A percentile compares a stretch with the other conserved stretches of the same genome.
phyloP scores from a whole-genome alignment of 495 filamentous ascomycete species.

The Hypoxylon perforatum region DNA sequence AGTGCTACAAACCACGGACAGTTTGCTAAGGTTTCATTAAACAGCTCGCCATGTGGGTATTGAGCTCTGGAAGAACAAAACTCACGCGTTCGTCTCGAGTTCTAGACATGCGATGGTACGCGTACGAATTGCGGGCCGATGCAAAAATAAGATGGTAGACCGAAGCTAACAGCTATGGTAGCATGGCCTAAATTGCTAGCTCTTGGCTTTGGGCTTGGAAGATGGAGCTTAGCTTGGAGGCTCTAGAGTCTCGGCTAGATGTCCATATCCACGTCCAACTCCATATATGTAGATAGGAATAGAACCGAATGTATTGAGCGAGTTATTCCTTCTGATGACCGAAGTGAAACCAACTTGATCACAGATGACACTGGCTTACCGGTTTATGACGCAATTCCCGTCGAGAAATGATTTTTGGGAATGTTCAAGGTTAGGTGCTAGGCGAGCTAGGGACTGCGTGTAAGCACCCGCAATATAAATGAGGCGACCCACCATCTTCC shows the following conservation, averaged over 20 bases:
- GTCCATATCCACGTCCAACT: background rate
- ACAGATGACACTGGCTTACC: conserved; percentile 7
- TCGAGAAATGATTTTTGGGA: conserved; percentile 14
- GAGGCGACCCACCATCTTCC: conserved; percentile 27
- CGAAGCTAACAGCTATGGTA: conserved; percentile 36
- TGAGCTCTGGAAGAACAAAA: background rate
- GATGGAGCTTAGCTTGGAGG: too few relatives aligned
- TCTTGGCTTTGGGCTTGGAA: conserved; percentile 35
- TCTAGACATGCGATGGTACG: conserved; percentile 24
- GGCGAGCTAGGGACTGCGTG: conserved; percentile 25
- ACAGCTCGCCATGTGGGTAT: too few relatives aligned
- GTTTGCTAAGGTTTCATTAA: too few relatives aligned
- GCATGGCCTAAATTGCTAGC: conserved; percentile 21
- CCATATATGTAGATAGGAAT: background rate
- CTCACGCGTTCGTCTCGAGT: conserved; percentile 15
- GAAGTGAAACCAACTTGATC: background rate
- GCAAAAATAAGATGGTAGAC: conserved; percentile 32
- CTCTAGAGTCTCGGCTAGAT: background rate
- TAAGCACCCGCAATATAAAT: conserved; percentile 35
- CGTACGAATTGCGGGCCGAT: conserved; percentile 21
- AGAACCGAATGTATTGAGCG: too few relatives aligned
- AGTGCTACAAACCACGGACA: too few relatives aligned
- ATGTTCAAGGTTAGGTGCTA: conserved; percentile 1
- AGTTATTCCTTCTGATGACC: conserved; percentile 1
- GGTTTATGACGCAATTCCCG: conserved; percentile 36